Evolutionary conservation across 2,329 filamentous ascomycete species (phyloP).

Genomic region (Ophiognomonia clavigignenti-juglandacearum): DNA sequence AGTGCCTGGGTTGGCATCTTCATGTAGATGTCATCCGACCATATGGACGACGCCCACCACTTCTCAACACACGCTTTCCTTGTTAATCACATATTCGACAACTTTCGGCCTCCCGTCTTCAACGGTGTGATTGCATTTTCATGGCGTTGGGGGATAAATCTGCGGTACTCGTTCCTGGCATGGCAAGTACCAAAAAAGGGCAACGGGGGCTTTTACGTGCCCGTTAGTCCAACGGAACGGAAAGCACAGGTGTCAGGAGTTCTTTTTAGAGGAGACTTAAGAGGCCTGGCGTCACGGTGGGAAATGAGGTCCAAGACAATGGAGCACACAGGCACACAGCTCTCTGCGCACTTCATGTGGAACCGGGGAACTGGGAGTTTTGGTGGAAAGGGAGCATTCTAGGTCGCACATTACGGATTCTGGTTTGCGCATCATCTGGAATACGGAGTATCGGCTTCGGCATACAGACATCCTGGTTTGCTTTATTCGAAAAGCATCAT

Average conservation of each 20-base stretch:
- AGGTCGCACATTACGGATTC: not conserved
- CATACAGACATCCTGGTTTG: not conserved
- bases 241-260: no score
- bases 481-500: no score
- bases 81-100: not conserved
- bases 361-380: no score
- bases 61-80: not conserved
- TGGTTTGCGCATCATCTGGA: not conserved
- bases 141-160: conserved; percentile 11
- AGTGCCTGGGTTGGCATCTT: conserved; percentile 59
- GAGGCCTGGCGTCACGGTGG: not conserved
- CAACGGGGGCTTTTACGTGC: not conserved
- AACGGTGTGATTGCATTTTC: conserved; percentile 34
- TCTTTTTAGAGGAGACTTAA: not conserved
- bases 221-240: not conserved
- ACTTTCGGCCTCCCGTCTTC: conserved; percentile 28
- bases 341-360: no score
- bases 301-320: not conserved
- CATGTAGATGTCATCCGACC: conserved; percentile 34
- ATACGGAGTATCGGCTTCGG: not conserved
- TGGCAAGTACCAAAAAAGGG: not conserved
- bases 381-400: not conserved
- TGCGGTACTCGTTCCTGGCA: not conserved
- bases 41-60: not conserved
- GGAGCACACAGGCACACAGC: no score